A percentile compares a stretch with the other conserved stretches of the same genome.
Evolutionary conservation across 1,284 basidiomycete genomes (phyloP).

Genomic region (Tilletia indica): DNA sequence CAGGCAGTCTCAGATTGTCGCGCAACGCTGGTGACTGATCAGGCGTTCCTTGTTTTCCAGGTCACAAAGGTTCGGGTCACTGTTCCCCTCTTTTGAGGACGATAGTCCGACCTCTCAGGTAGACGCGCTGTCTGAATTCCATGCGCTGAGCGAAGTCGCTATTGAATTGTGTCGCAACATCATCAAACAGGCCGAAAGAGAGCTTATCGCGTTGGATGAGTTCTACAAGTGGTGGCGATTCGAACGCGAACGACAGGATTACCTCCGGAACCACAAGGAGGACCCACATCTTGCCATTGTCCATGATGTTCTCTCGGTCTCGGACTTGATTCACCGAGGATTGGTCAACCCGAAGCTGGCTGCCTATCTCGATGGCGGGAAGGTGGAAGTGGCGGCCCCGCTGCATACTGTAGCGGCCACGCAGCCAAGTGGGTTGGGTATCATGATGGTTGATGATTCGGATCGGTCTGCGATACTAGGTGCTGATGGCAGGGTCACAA

Average conservation of each 20-base stretch:
- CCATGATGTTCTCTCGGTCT: conserved; percentile 32
- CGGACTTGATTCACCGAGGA: conserved; percentile 30
- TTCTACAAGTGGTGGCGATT: conserved; percentile 18
- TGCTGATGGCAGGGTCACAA: background rate
- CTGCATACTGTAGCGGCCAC: background rate
- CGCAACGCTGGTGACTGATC: no score
- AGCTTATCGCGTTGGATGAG: background rate
- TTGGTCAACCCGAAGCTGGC: conserved; percentile 26
- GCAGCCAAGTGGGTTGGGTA: background rate
- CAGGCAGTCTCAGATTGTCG: no score
- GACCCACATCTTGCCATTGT: conserved; percentile 33
- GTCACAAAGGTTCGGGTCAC: conserved; percentile 15
- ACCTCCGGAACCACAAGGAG: conserved; percentile 37
- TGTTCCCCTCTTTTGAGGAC: background rate
- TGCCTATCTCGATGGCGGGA: conserved; percentile 14
- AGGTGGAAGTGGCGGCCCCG: background rate
- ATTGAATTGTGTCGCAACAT: background rate
- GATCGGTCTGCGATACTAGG: background rate
- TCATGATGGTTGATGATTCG: background rate
- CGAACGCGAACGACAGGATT: conserved; percentile 37
- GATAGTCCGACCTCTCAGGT: no score
- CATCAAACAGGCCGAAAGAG: background rate
- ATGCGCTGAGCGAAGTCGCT: background rate
- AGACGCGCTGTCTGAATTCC: background rate
- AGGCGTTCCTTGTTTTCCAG: background rate